Evolutionary conservation across 192 early-diverging fungal genomes (phyloP).

Genomic region (Rhizophlyctis rosea): DNA sequence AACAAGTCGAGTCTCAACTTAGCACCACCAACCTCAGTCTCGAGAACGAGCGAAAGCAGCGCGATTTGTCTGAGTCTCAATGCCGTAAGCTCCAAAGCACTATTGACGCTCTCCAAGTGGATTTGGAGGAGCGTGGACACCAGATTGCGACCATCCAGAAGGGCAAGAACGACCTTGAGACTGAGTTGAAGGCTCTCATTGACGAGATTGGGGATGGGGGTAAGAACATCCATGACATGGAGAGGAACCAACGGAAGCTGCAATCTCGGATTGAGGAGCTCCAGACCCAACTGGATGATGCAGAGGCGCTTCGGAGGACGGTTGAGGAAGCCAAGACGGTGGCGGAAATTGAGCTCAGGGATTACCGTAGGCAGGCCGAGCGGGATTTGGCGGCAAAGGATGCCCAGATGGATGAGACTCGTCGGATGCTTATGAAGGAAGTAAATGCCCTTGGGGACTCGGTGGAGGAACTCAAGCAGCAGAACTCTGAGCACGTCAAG

Average conservation of each 20-base stretch:
- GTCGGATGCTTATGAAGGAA: constrained; percentile 64
- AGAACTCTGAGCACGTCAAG: constrained; percentile 59
- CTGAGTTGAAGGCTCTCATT: constrained; percentile 63
- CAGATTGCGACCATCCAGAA: constrained; percentile 55
- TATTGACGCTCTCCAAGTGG: constrained; percentile 54
- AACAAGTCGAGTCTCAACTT: constrained; percentile 60
- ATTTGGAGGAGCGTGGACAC: constrained; percentile 55
- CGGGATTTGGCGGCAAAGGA: constrained; percentile 62
- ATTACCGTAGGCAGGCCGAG: constrained; percentile 64
- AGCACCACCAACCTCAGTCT: constrained; percentile 46
- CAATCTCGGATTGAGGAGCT: constrained; percentile 61
- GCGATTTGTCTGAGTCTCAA: constrained; percentile 61
- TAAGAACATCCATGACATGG: constrained; percentile 73
- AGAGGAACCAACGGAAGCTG: constrained; percentile 61
- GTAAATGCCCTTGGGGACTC: constrained; percentile 58
- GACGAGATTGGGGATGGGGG: constrained; percentile 73
- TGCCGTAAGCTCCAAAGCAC: constrained; percentile 53
- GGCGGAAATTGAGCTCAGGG: constrained; percentile 64
- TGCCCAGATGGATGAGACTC: constrained; percentile 65
- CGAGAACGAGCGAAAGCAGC: constrained; percentile 56
- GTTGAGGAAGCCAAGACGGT: constrained; percentile 57
- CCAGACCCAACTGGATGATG: constrained; percentile 59
- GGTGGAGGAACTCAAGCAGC: constrained; percentile 45
- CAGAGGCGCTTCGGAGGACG: constrained; percentile 49
- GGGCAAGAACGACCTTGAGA: constrained; percentile 63